Evolutionary conservation across 2,329 filamentous ascomycete genomes (phyloP).

Genomic region (Fusarium tuaranense): DNA sequence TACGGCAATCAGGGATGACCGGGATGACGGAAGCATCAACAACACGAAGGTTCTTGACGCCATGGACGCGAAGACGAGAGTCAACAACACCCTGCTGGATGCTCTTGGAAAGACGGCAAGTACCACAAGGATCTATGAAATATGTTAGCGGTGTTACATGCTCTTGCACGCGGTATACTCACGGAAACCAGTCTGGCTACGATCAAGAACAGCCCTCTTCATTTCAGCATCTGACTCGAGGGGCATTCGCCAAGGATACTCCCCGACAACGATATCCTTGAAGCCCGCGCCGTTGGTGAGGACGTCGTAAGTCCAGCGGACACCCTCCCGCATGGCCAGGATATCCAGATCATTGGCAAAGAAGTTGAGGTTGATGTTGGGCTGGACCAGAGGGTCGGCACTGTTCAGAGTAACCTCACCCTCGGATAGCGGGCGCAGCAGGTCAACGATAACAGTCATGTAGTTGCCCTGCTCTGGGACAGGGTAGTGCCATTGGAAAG

Average conservation of each 20-base stretch:
- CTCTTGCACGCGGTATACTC: background rate
- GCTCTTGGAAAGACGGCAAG: constrained; percentile 62
- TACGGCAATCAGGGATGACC: constrained; percentile 66
- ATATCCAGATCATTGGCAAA: constrained; percentile 66
- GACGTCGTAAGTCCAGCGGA: constrained; percentile 68
- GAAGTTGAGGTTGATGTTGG: constrained; percentile 71
- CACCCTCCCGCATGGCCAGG: constrained; percentile 69
- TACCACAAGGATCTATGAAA: constrained; percentile 60
- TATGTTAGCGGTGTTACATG: background rate
- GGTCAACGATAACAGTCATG: constrained; percentile 66
- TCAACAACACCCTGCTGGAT: constrained; percentile 49
- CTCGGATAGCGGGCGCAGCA: constrained; percentile 55
- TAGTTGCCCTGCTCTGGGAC: constrained; percentile 58
- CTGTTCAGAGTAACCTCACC: constrained; percentile 69
- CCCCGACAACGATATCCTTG: constrained; percentile 62
- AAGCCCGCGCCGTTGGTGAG: constrained; percentile 67
- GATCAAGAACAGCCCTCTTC: constrained; percentile 66
- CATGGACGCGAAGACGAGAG: constrained; percentile 26
- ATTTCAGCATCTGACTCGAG: constrained; percentile 66
- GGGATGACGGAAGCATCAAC: constrained; percentile 54
- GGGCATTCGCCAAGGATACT: constrained; percentile 73
- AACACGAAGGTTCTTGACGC: constrained; percentile 25
- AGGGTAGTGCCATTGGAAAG: constrained; percentile 62
- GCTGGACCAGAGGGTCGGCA: constrained; percentile 66
- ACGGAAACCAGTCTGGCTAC: constrained; percentile 69